Base-by-base conservation (phyloP, 768 basidiomycete species). In the Hypholoma sublateritium region DNA sequence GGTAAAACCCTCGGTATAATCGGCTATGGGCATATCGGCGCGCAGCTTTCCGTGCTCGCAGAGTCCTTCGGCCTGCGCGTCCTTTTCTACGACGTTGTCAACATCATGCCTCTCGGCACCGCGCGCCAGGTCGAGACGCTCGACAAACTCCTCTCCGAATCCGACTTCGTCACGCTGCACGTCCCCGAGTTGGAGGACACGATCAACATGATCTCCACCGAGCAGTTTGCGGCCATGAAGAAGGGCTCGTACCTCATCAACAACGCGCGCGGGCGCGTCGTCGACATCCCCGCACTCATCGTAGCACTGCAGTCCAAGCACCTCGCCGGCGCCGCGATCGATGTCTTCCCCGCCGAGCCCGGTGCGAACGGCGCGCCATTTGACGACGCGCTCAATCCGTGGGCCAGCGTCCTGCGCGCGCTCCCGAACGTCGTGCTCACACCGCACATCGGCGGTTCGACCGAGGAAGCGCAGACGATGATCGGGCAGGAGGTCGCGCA, bases 1-100 rank as follows among this genome's bases (percentile, higher is more conserved):
- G 96, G 97, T 62, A 99, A 99, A 80, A 98, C 94, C 0, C 82
- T 99, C 45, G 97, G 97, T 55, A 98, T 99, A 62, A 84, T 99
- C 32, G 97, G 97, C 39, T 99, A 98, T 73, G 97, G 97, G 37
- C 97, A 99, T 76, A 99, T 99, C 60, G 97, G 97, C 54, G 82
- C 95, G 24, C 97, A 99, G 73, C 85, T 99, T 55, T 95, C 93
- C 35, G 97, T 99, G 22, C 88, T 99, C 39, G 90, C 96, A 32
- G 97, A 99, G 72, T 86, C 97, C 3, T 88, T 99, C 68, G 97
- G 95, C 58, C 91, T 99, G 80, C 87, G 89, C 42, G 96, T 99
- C 62, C 77, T 98, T 61, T 99, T 98, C 80, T 85, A 93, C 73
- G 97, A 99, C 68, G 86, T 98, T 48, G 70, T 98, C 67, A 95